phyloP scores from a whole-genome alignment of 306 rosid genomes.

The Pachyrhizus erosus region DNA sequence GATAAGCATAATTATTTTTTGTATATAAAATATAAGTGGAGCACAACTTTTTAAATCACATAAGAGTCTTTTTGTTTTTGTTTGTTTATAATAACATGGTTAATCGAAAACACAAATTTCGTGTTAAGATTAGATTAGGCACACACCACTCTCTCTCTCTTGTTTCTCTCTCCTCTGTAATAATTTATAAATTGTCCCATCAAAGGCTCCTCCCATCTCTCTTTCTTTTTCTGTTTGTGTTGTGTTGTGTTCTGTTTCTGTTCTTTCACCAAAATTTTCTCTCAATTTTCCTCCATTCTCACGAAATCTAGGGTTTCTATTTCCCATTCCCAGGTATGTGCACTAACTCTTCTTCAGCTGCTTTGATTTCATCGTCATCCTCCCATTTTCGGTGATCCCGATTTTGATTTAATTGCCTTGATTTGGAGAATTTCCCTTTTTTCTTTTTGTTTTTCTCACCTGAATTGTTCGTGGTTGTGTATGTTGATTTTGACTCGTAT shows the following conservation, averaged over 20 bases:
- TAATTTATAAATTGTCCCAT: conserved; percentile 51
- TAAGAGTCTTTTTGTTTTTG: not conserved
- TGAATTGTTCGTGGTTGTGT: not conserved
- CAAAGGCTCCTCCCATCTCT: conserved; percentile 40
- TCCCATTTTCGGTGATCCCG: conserved; percentile 28
- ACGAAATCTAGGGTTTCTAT: conserved; percentile 49
- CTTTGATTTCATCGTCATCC: conserved; percentile 45
- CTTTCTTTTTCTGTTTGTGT: conserved; percentile 36
- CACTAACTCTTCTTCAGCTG: conserved; percentile 36
- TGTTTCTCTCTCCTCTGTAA: conserved; percentile 45
- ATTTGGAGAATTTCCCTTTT: conserved; percentile 7
- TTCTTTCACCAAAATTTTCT: conserved; percentile 29
- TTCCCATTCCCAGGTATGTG: conserved; percentile 55
- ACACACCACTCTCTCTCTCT: conserved; percentile 26
- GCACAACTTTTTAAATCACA: not conserved
- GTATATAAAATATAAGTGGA: not conserved
- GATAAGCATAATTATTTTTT: not conserved
- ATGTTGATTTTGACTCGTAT: conserved; percentile 48
- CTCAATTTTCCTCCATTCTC: conserved; percentile 24
- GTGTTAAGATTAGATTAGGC: conserved; percentile 39
- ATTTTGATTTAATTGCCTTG: conserved; percentile 40
- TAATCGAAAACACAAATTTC: conserved; percentile 13
- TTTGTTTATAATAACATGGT: not conserved
- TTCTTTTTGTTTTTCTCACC: not conserved
- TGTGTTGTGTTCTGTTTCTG: conserved; percentile 26